A percentile compares a stretch with the other conserved stretches of the same genome.
Conservation (phyloP, 1,284 basidiomycete genomes). For the Anthracocystis walkeri region DNA sequence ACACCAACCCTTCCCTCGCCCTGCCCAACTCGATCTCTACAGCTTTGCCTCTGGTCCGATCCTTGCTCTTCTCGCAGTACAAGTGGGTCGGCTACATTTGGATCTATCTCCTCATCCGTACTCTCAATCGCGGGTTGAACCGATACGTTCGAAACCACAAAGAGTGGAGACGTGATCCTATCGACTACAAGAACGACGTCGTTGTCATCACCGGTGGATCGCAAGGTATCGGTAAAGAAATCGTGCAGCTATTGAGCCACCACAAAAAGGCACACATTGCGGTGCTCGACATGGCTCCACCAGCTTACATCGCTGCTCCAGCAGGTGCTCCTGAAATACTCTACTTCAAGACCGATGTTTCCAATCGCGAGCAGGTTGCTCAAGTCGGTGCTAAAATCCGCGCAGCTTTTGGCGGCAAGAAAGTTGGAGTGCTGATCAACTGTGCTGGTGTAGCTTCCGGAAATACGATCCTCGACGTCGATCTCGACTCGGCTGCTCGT, state of each 20-base stretch:
- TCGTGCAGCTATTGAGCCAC: slow-evolving; percentile 62
- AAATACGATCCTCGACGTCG: slow-evolving; percentile 58
- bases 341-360: slow-evolving; percentile 67
- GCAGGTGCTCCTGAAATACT: slow-evolving; percentile 64
- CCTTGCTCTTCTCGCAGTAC: slow-evolving; percentile 55
- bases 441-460: slow-evolving; percentile 66
- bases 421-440: slow-evolving; percentile 61
- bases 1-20: slow-evolving; percentile 12
- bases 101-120: slow-evolving; percentile 54
- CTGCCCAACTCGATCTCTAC: slow-evolving; percentile 16
- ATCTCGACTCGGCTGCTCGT: slow-evolving; percentile 43
- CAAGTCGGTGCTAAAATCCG: slow-evolving; percentile 58
- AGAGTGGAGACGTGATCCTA: slow-evolving; percentile 51
- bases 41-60: slow-evolving; percentile 21
- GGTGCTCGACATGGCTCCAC: slow-evolving; percentile 65
- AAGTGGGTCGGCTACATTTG: slow-evolving; percentile 56
- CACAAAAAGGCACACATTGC: slow-evolving; percentile 60
- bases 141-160: slow-evolving; percentile 61
- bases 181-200: slow-evolving; percentile 62
- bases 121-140: slow-evolving; percentile 54
- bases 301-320: slow-evolving; percentile 60
- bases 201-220: slow-evolving; percentile 67
- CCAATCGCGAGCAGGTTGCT: slow-evolving; percentile 55
- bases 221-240: slow-evolving; percentile 66
- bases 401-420: slow-evolving; percentile 46